Percentiles rank a stretch among this genome's conserved stretches.
Evolutionary conservation across 495 filamentous ascomycete species (phyloP).

Genomic region (Hypoxylon fuscum): DNA sequence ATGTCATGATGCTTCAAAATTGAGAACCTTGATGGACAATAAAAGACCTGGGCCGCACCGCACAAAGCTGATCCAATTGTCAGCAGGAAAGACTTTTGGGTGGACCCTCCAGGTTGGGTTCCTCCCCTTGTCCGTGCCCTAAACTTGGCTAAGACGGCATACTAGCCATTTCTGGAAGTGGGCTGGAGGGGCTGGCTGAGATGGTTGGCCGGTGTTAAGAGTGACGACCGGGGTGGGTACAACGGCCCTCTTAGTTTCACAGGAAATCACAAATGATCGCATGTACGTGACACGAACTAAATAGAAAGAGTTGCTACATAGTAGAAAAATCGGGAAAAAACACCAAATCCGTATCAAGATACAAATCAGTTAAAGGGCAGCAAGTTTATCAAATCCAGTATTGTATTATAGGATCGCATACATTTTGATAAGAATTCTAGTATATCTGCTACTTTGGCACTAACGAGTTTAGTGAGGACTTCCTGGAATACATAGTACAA

Average conservation of each 20-base stretch:
- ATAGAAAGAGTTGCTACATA: no score
- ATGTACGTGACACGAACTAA: background rate
- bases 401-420: no score
- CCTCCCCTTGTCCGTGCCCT: background rate
- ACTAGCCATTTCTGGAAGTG: constrained; percentile 22
- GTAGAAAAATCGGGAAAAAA: no score
- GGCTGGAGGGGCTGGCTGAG: background rate
- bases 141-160: constrained; percentile 1
- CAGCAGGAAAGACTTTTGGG: constrained; percentile 17
- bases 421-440: no score
- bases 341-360: no score
- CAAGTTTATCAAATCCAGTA: no score
- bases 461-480: no score
- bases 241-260: background rate
- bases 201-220: background rate
- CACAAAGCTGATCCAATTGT: constrained; percentile 28
- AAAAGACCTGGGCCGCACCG: constrained; percentile 4
- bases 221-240: background rate
- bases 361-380: no score
- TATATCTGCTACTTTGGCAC: no score
- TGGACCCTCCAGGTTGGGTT: constrained; percentile 13
- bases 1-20: constrained; percentile 24
- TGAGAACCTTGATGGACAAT: constrained; percentile 44
- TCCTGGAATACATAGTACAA: background rate
- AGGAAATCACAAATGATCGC: background rate